Evolutionary conservation across 2,329 filamentous ascomycete species (phyloP).

Genomic region (Chaetomium globosum): DNA sequence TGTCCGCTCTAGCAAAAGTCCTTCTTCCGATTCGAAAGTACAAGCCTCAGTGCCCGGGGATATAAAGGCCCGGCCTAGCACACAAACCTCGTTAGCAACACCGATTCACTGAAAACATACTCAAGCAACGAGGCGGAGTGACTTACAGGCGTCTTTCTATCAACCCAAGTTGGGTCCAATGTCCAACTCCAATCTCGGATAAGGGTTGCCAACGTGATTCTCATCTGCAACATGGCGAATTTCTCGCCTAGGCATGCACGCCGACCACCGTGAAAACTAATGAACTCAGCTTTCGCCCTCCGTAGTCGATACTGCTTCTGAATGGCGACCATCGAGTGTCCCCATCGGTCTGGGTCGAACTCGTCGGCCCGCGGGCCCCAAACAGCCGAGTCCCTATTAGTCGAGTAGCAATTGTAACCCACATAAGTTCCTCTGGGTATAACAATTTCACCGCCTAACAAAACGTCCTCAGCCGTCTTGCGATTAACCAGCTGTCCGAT

Average conservation of each 20-base stretch:
- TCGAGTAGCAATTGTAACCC: slow-evolving; percentile 32
- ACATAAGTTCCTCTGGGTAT: slow-evolving; percentile 30
- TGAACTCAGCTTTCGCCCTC: slow-evolving; percentile 29
- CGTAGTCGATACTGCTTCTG: slow-evolving; percentile 30
- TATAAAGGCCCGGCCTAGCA: slow-evolving; percentile 30
- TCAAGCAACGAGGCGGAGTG: not conserved
- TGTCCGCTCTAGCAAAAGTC: not conserved
- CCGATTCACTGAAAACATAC: not conserved
- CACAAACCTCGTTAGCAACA: slow-evolving; percentile 1
- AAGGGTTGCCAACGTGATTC: slow-evolving; percentile 26
- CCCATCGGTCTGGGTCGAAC: slow-evolving; percentile 30
- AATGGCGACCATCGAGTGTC: slow-evolving; percentile 18
- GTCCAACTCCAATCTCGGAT: slow-evolving; percentile 22
- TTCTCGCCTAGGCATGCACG: slow-evolving; percentile 31
- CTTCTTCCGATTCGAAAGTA: slow-evolving; percentile 22
- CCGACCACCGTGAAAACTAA: slow-evolving; percentile 31
- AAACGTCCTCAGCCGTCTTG: slow-evolving; percentile 23
- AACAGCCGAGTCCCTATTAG: slow-evolving; percentile 25
- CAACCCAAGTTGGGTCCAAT: slow-evolving; percentile 28
- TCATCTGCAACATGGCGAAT: slow-evolving; percentile 30
- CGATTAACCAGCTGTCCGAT: slow-evolving; percentile 55
- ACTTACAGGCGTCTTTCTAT: slow-evolving; percentile 30
- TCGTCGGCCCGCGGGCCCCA: slow-evolving; percentile 26
- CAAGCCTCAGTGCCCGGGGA: slow-evolving; percentile 24
- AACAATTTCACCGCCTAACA: slow-evolving; percentile 24